These are phyloP conservation scores for Panicum virgatum DNA, from an alignment of 202 grass and related monocot genomes.

Conservation along the genomic window DNA sequence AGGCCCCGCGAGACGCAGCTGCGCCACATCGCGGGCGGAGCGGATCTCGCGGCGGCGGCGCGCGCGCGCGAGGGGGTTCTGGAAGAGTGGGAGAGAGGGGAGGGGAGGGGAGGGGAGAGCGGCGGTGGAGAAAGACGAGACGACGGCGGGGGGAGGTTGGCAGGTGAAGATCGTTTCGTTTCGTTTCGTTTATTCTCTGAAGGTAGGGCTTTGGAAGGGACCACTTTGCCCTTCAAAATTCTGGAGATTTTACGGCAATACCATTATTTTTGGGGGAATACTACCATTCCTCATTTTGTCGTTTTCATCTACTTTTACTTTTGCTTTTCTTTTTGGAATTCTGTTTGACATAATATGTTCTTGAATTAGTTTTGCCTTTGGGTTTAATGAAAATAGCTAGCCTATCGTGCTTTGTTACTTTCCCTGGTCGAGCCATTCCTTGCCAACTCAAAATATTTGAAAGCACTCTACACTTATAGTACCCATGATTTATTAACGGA, in stretches of 20 bases:
- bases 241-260: not conserved
- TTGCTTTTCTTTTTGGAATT: not conserved
- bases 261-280: not conserved
- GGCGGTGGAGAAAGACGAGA: slow-evolving; percentile 11
- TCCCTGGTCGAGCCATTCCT: too few species aligned
- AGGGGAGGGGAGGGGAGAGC: not conserved
- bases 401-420: too few species aligned
- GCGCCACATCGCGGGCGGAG: slow-evolving; percentile 65
- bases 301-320: not conserved
- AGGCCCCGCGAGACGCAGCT: slow-evolving; percentile 71
- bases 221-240: not conserved
- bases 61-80: too few species aligned
- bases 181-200: slow-evolving; percentile 12
- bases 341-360: too few species aligned
- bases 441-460: not conserved
- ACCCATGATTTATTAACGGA: not conserved
- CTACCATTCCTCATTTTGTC: too few species aligned
- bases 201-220: slow-evolving; percentile 8
- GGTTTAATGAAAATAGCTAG: too few species aligned
- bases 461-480: not conserved
- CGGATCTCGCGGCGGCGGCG: slow-evolving; percentile 13
- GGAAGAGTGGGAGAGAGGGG: too few species aligned
- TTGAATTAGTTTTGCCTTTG: not conserved
- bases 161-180: slow-evolving; percentile 9
- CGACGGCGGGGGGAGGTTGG: not conserved